A percentile compares a stretch with the other conserved stretches of the same genome.
Evolutionary conservation across 805 yeast genomes (phyloP).

Genomic region (Candida anglica): DNA sequence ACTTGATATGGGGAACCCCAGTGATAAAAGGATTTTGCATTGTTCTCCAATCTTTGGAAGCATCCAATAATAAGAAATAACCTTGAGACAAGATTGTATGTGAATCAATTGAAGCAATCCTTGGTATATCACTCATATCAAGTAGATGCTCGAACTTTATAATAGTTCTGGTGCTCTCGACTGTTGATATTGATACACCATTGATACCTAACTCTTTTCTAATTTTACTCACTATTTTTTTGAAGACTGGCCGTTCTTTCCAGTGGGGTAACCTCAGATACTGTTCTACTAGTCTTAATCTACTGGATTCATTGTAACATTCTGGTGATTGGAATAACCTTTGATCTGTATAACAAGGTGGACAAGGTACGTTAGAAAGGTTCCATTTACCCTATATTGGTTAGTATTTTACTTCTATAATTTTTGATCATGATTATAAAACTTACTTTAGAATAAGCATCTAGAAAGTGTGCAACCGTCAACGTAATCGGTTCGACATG

Average conservation of each 20-base stretch:
- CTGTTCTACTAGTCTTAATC: slow-evolving; percentile 41
- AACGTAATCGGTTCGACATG: slow-evolving; percentile 16
- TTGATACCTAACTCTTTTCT: slow-evolving; percentile 38
- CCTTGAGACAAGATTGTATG: slow-evolving; percentile 62
- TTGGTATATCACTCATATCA: slow-evolving; percentile 46
- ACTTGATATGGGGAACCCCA: slow-evolving; percentile 54
- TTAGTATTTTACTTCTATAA: slow-evolving; percentile 8
- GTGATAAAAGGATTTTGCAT: slow-evolving; percentile 58
- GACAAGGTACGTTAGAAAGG: slow-evolving; percentile 51
- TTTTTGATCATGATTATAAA: neutral
- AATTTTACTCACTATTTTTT: slow-evolving; percentile 32
- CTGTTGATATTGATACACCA: slow-evolving; percentile 59
- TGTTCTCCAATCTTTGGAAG: slow-evolving; percentile 70
- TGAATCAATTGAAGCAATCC: slow-evolving; percentile 59
- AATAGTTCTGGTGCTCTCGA: slow-evolving; percentile 44
- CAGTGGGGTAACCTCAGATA: slow-evolving; percentile 45
- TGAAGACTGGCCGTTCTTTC: slow-evolving; percentile 40
- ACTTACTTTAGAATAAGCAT: slow-evolving; percentile 45
- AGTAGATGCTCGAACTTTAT: slow-evolving; percentile 49
- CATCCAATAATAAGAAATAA: slow-evolving; percentile 53
- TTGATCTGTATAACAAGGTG: slow-evolving; percentile 42
- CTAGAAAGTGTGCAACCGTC: slow-evolving; percentile 52
- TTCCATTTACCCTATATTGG: slow-evolving; percentile 49
- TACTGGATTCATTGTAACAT: slow-evolving; percentile 43
- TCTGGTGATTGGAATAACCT: slow-evolving; percentile 57